Conservation (phyloP, 805 yeast species). For the Nematodospora valgi region DNA sequence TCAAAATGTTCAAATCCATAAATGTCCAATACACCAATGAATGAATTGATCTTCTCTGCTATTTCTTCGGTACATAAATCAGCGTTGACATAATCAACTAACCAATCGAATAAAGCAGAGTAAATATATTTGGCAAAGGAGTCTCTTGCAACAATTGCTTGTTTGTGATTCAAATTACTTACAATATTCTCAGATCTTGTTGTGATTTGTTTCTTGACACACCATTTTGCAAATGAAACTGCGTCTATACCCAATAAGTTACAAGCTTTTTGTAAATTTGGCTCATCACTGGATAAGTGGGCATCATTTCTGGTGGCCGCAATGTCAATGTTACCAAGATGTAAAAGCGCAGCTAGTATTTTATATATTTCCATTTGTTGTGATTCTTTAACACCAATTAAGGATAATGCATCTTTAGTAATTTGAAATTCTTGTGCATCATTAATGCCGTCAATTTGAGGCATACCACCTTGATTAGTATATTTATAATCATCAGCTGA, state of each 20-base stretch:
- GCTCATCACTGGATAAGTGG: constrained; percentile 78
- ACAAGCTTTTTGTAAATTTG: constrained; percentile 77
- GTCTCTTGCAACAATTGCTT: constrained; percentile 89
- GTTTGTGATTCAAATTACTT: constrained; percentile 75
- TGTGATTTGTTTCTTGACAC: constrained; percentile 83
- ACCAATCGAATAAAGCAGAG: constrained; percentile 92
- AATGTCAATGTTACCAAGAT: constrained; percentile 88
- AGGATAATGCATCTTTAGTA: constrained; percentile 70
- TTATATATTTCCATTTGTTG: constrained; percentile 69
- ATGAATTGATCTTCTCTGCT: constrained; percentile 55
- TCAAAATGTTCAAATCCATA: constrained; percentile 97
- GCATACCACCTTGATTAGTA: constrained; percentile 84
- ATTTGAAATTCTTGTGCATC: constrained; percentile 74
- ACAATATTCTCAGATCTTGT: constrained; percentile 92
- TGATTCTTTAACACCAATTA: constrained; percentile 67
- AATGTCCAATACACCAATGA: constrained; percentile 95
- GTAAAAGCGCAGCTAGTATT: constrained; percentile 82
- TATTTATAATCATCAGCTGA: constrained; percentile 70
- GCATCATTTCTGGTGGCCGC: constrained; percentile 85
- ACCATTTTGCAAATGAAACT: constrained; percentile 77
- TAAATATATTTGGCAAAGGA: constrained; percentile 96
- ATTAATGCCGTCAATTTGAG: constrained; percentile 70
- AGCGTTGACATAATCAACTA: constrained; percentile 76
- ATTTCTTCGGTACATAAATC: constrained; percentile 79
- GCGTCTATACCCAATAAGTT: constrained; percentile 81